These are phyloP conservation scores for Teratosphaeria viscida DNA, from an alignment of 2,329 filamentous ascomycete genomes.

Conservation along the genomic window DNA sequence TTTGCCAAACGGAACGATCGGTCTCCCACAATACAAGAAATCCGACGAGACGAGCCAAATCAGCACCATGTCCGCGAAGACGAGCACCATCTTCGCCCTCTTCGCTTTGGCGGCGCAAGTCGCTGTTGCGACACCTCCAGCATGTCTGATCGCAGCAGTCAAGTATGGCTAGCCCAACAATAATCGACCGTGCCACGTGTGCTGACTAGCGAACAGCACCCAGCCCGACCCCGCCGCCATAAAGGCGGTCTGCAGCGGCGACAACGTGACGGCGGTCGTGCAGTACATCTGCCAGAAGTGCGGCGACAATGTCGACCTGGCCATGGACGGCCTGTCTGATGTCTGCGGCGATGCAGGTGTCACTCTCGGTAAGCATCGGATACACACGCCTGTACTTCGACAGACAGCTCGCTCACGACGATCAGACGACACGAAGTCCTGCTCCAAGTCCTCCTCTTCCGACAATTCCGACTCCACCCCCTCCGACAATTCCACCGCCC, in stretches of 20 bases:
- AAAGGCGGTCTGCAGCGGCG: constrained; percentile 22
- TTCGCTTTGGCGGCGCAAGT: constrained; percentile 35
- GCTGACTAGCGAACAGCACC: constrained; percentile 15
- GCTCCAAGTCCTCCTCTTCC: constrained; percentile 5
- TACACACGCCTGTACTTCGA: neutral
- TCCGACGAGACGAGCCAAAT: neutral
- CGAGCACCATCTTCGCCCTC: constrained; percentile 32
- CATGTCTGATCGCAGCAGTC: constrained; percentile 41
- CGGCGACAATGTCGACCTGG: constrained; percentile 17
- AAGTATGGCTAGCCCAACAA: constrained; percentile 33
- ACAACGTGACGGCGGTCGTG: constrained; percentile 16
- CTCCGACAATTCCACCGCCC: too few species aligned
- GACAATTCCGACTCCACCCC: too few species aligned
- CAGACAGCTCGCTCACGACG: neutral
- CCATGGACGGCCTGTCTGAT: constrained; percentile 21
- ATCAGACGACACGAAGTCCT: constrained; percentile 3
- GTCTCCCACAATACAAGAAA: neutral
- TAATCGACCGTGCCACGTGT: neutral
- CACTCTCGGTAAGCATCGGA: constrained; percentile 17
- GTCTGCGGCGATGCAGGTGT: constrained; percentile 24
- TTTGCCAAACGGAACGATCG: neutral
- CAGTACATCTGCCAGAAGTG: constrained; percentile 20
- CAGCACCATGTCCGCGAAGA: constrained; percentile 36
- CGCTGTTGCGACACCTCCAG: constrained; percentile 35
- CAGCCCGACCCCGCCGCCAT: constrained; percentile 23